Evolutionary conservation across 108 stramenopile genomes (phyloP).

Genomic region (Cyclotella baltica): DNA sequence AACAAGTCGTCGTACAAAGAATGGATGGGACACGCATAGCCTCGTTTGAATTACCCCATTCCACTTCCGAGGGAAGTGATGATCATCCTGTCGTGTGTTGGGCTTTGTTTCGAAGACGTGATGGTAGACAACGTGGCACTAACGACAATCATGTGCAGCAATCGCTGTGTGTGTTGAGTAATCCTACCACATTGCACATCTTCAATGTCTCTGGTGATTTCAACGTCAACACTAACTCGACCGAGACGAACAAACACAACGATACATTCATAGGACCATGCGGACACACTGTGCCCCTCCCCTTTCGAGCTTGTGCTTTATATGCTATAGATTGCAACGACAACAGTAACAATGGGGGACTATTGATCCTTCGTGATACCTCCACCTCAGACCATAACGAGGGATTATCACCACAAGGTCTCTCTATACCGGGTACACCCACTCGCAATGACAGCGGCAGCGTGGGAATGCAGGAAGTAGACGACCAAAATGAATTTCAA

Average conservation of each 20-base stretch:
- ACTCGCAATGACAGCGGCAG: background rate
- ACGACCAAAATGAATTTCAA: conserved; percentile 41
- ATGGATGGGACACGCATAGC: conserved; percentile 33
- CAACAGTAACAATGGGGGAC: conserved; percentile 40
- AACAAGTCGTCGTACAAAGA: conserved; percentile 13
- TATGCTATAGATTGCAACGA: conserved; percentile 36
- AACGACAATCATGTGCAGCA: conserved; percentile 30
- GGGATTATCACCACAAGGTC: background rate
- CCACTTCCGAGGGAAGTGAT: background rate
- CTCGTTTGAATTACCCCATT: conserved; percentile 12
- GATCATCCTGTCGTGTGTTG: conserved; percentile 60
- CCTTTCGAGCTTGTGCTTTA: conserved; percentile 73
- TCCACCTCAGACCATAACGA: conserved; percentile 15
- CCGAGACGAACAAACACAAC: background rate
- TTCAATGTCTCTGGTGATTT: conserved; percentile 67
- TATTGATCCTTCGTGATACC: conserved; percentile 39
- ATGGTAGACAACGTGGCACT: background rate
- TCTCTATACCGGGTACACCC: background rate
- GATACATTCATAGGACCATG: conserved; percentile 53
- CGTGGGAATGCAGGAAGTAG: too few species aligned
- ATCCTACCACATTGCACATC: conserved; percentile 63
- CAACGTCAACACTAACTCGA: background rate
- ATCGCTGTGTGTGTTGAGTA: conserved; percentile 70
- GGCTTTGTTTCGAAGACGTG: conserved; percentile 64
- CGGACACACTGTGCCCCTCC: conserved; percentile 69